Evolutionary conservation across 495 filamentous ascomycete genomes (phyloP).

Genomic region (Trichoderma orchidacearum): DNA sequence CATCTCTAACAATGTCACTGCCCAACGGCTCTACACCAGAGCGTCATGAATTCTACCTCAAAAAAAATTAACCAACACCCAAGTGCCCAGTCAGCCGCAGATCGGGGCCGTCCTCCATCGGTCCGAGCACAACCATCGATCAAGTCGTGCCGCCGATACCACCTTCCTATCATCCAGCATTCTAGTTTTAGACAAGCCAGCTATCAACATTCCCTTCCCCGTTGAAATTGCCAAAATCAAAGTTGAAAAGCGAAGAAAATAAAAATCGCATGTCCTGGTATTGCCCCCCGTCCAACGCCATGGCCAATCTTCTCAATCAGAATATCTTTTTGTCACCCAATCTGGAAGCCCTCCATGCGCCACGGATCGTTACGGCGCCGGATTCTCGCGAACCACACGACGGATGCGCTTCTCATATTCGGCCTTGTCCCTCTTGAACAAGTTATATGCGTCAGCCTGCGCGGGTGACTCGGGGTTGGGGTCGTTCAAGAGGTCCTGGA

Average conservation of each 20-base stretch:
- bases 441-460: conserved; percentile 93
- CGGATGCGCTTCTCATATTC: conserved; percentile 83
- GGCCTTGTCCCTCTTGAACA: conserved; percentile 79
- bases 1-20: neutral
- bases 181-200: neutral
- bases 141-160: neutral
- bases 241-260: neutral
- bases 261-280: conserved; percentile 1
- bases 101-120: too few species aligned
- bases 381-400: conserved; percentile 79
- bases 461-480: conserved; percentile 96
- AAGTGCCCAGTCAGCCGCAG: too few species aligned
- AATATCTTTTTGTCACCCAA: neutral
- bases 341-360: neutral
- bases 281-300: neutral
- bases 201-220: neutral
- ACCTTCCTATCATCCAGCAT: neutral
- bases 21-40: neutral
- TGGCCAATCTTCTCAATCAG: neutral
- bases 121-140: neutral
- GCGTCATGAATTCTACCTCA: too few species aligned
- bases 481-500: conserved; percentile 89
- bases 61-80: neutral
- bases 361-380: conserved; percentile 27
- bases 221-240: neutral